phyloP scores from a whole-genome alignment of 768 basidiomycete genomes.

The Boletellus emodensis region DNA sequence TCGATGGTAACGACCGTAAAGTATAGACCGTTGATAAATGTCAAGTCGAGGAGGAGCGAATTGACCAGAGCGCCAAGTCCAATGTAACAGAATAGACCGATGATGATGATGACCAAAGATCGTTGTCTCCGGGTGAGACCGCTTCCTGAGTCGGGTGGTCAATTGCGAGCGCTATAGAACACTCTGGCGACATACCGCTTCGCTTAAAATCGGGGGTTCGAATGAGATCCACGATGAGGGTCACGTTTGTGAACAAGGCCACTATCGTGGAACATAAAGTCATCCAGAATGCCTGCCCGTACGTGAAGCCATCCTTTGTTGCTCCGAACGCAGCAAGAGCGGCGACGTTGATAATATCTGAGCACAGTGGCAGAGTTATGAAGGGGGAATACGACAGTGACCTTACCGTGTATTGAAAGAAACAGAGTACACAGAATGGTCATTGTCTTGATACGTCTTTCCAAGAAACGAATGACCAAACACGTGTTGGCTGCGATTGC shows the following conservation, averaged over 20 bases:
- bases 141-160: constrained; percentile 47
- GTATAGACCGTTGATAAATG: constrained; percentile 74
- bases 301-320: constrained; percentile 63
- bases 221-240: constrained; percentile 58
- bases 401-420: constrained; percentile 67
- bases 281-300: constrained; percentile 71
- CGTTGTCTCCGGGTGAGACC: constrained; percentile 80
- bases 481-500: constrained; percentile 66
- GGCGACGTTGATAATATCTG: constrained; percentile 68
- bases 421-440: constrained; percentile 63
- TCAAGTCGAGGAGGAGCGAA: constrained; percentile 45
- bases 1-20: constrained; percentile 74
- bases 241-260: constrained; percentile 62
- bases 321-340: constrained; percentile 61
- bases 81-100: constrained; percentile 68
- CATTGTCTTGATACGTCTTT: constrained; percentile 56
- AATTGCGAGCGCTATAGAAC: background rate
- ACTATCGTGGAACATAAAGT: constrained; percentile 70
- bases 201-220: constrained; percentile 57
- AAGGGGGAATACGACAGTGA: background rate
- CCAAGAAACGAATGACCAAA: constrained; percentile 68
- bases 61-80: constrained; percentile 66
- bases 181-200: constrained; percentile 44
- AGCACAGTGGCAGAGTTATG: background rate
- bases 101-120: constrained; percentile 73